Base-by-base conservation (phyloP, 192 early-diverging fungal species). In the Coemansia furcata region DNA sequence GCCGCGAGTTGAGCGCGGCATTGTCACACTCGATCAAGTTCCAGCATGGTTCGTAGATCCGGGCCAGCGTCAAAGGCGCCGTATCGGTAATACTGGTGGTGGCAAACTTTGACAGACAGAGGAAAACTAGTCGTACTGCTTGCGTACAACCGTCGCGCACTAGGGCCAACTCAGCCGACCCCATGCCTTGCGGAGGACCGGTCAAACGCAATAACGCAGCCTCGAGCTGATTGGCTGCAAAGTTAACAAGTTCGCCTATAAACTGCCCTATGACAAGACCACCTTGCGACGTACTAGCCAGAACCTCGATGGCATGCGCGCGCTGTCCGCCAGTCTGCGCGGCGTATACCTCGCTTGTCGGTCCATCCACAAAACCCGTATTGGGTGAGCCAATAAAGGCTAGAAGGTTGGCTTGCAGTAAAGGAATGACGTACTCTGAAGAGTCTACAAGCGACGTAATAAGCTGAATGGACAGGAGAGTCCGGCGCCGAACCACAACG, bases 131-230 rank as follows among this genome's bases (percentile, higher is more conserved):
- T 3, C 79, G 74, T 36, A 82, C 66, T 2, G 67, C 26, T 57
- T 82, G 79, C 23, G 67, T 73, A 66, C 71, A 76, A 57, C 72
- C 71, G 5, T 77, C 71, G 52, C 74, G 71, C 61, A 73, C 67
- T 11, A 60, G 61, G 4, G 62, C 65, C 40, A 73, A 37, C 74
- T 76, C 79, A 0, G 65, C 79, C 3, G 74, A 76, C 19, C 74
- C 79, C 33, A 67, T 19, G 8, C 44, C 74, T 46, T 66, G 19
- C 8, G 38, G 19, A 9, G 59, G 63, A 12, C 23, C 46, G 29
- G 58, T 49, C 57, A 81, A 65, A 6, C 33, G 55, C 23, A 64
- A 67, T 19, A 73, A 37, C 10, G 68, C 37, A 0, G 10, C 37
- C 2, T 76, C 68, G 30, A 82, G 67, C 15, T 74, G 60, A 8